phyloP scores from a whole-genome alignment of 169 alveolate genomes.

The Eimeria falciformis region DNA sequence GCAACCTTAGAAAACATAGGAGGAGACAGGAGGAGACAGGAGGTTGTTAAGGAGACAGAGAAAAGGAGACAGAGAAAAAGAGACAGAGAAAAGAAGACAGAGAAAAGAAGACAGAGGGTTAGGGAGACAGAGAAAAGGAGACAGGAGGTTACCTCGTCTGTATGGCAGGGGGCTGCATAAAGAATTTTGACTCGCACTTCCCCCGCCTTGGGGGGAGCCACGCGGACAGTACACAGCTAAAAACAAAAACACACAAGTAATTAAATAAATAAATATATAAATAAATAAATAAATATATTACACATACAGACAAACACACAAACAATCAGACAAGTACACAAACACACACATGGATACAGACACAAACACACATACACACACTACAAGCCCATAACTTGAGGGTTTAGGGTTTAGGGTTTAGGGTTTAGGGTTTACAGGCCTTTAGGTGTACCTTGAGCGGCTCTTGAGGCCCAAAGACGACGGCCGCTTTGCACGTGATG shows the following conservation, averaged over 20 bases:
- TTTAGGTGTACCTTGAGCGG: constrained; percentile 21
- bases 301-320: too few relatives aligned
- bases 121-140: background rate
- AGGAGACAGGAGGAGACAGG: background rate
- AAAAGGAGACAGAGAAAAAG: background rate
- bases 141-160: constrained; percentile 77
- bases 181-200: constrained; percentile 87
- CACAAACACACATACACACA: too few relatives aligned
- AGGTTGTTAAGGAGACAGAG: background rate
- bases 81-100: background rate
- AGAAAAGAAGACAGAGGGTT: background rate
- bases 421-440: background rate
- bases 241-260: background rate
- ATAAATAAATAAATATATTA: too few relatives aligned
- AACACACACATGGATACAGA: too few relatives aligned
- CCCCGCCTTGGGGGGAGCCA: constrained; percentile 88
- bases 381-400: too few relatives aligned
- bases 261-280: too few relatives aligned
- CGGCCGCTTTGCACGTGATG: constrained; percentile 24
- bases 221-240: constrained; percentile 81
- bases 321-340: too few relatives aligned
- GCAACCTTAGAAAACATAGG: too few relatives aligned
- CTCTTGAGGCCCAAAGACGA: constrained; percentile 2
- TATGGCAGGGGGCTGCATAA: constrained; percentile 89
- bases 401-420: constrained; percentile 1